Evolutionary conservation across 208 protist genomes (phyloP).

Genomic region (Leishmania amazonensis): DNA sequence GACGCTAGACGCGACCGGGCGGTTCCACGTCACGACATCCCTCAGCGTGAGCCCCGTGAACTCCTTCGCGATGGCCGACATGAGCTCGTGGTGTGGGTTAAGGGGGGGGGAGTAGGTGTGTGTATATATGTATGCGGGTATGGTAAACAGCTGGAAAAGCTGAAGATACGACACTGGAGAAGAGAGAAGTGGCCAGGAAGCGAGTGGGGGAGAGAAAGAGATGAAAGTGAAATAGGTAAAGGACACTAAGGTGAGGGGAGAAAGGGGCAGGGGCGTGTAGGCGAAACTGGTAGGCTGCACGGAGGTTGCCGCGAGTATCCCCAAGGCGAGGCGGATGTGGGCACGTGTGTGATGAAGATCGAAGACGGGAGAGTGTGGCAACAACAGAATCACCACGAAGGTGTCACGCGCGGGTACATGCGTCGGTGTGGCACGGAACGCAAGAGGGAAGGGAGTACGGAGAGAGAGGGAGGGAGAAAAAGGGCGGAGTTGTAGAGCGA

Average conservation of each 20-base stretch:
- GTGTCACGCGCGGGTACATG: not conserved
- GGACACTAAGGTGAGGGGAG: too few relatives aligned
- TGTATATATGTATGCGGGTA: too few relatives aligned
- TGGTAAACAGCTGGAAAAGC: not conserved
- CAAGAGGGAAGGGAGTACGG: not conserved
- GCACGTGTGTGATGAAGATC: not conserved
- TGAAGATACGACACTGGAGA: not conserved
- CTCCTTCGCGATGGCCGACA: constrained; percentile 33
- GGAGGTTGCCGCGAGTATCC: not conserved
- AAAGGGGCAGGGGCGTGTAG: not conserved
- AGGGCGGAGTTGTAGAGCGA: not conserved
- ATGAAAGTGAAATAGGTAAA: not conserved
- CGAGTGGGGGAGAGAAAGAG: not conserved
- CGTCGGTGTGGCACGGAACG: not conserved
- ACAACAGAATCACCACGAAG: not conserved
- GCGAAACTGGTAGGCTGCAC: not conserved
- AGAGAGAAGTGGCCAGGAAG: not conserved
- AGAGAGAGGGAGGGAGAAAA: too few relatives aligned
- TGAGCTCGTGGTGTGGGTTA: not conserved
- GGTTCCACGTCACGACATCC: constrained; percentile 74
- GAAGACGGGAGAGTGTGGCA: not conserved
- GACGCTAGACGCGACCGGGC: constrained; percentile 57
- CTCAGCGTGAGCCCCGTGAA: constrained; percentile 48
- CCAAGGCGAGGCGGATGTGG: not conserved
- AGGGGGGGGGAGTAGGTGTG: too few relatives aligned